Conservation (phyloP, 495 filamentous ascomycete genomes). For the Trichoderma parareesei region DNA sequence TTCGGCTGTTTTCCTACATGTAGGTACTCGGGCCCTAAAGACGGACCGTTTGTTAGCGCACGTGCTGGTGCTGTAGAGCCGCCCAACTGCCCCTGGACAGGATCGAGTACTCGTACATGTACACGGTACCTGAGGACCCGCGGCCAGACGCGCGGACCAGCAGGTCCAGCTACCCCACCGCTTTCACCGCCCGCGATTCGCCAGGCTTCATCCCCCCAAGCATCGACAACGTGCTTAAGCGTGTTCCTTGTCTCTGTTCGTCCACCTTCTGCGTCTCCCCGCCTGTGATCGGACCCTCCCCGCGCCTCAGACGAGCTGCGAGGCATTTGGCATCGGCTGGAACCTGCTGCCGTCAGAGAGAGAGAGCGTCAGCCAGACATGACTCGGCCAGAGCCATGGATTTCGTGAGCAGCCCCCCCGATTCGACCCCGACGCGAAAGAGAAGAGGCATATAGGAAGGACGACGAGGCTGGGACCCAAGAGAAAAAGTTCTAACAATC, state of each 20-base stretch:
- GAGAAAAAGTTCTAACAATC: constrained; percentile 11
- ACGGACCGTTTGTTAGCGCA: constrained; percentile 3
- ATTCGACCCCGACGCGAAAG: background rate
- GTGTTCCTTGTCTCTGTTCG: background rate
- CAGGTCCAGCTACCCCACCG: background rate
- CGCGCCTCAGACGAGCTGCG: background rate
- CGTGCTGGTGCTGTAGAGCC: background rate
- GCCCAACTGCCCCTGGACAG: background rate
- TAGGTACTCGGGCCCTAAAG: constrained; percentile 5
- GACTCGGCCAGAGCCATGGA: constrained; percentile 24
- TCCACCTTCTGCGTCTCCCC: background rate
- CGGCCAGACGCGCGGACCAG: background rate
- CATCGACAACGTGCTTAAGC: background rate
- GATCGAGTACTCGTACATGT: background rate
- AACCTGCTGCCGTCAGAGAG: background rate
- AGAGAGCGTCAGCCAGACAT: background rate
- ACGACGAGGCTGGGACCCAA: background rate
- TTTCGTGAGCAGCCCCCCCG: constrained; percentile 24
- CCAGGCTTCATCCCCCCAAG: background rate
- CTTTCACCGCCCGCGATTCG: constrained; percentile 3
- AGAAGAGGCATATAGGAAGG: background rate
- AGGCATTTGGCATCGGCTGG: too few species aligned
- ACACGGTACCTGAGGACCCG: background rate
- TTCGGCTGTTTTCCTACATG: too few species aligned
- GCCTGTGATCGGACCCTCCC: constrained; percentile 4